phyloP scores from a whole-genome alignment of 1,284 basidiomycete species.

The Exobasidium rhododendri region DNA sequence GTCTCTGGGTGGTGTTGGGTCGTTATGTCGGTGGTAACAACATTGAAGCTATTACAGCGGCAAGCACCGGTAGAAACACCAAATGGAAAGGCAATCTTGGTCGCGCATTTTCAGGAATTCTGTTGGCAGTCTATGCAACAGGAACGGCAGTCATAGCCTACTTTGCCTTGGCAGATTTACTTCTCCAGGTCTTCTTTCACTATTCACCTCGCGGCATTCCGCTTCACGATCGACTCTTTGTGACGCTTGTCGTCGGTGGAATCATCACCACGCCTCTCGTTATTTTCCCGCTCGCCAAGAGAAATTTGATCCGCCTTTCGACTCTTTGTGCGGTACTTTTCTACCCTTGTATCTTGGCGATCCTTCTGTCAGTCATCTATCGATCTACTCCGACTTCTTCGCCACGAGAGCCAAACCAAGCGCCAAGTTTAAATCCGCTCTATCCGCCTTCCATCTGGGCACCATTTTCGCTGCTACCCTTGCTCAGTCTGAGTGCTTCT shows the following conservation, averaged over 20 bases:
- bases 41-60: slow-evolving; percentile 46
- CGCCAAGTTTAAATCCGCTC: slow-evolving; percentile 30
- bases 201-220: slow-evolving; percentile 38
- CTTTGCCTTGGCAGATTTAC: slow-evolving; percentile 46
- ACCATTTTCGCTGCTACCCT: slow-evolving; percentile 47
- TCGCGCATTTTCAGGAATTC: slow-evolving; percentile 28
- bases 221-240: slow-evolving; percentile 47
- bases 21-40: slow-evolving; percentile 49
- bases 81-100: slow-evolving; percentile 47
- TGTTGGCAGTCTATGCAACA: slow-evolving; percentile 45
- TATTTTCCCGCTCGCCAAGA: slow-evolving; percentile 48
- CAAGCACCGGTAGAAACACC: slow-evolving; percentile 46
- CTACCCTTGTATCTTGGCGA: slow-evolving; percentile 39
- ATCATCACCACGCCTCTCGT: slow-evolving; percentile 41
- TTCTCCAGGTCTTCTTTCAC: slow-evolving; percentile 49
- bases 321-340: slow-evolving; percentile 34
- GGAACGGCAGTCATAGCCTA: slow-evolving; percentile 50
- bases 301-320: slow-evolving; percentile 48
- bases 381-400: background rate
- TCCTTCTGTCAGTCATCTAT: slow-evolving; percentile 38
- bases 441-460: slow-evolving; percentile 46
- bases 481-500: slow-evolving; percentile 46
- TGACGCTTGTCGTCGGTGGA: slow-evolving; percentile 46
- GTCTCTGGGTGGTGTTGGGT: slow-evolving; percentile 48
- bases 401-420: slow-evolving; percentile 3